A percentile compares a stretch with the other conserved stretches of the same genome.
phyloP scores from a whole-genome alignment of 2,329 filamentous ascomycete species.

The Fusarium sp. region DNA sequence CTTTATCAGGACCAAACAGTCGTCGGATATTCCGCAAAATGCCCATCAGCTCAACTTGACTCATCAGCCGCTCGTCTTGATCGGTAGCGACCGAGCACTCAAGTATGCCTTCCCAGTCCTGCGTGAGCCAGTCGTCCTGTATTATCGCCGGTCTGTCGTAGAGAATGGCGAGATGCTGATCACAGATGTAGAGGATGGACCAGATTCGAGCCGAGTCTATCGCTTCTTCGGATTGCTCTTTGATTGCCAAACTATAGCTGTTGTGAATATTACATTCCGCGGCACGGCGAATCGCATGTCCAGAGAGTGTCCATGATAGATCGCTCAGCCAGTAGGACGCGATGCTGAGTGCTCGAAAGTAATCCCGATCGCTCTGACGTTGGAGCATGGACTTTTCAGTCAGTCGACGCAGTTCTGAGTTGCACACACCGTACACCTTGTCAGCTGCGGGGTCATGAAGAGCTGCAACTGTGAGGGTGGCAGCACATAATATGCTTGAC shows the following conservation, averaged over 20 bases:
- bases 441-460: constrained; percentile 64
- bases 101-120: constrained; percentile 65
- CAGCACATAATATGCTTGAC: constrained; percentile 63
- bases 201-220: constrained; percentile 66
- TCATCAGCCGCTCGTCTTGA: constrained; percentile 64
- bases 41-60: constrained; percentile 65
- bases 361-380: constrained; percentile 53
- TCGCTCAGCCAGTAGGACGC: constrained; percentile 69
- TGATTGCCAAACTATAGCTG: constrained; percentile 52
- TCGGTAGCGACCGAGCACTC: constrained; percentile 59
- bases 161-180: constrained; percentile 68
- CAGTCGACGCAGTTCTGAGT: constrained; percentile 62
- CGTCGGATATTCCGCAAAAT: constrained; percentile 65
- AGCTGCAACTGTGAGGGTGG: constrained; percentile 65
- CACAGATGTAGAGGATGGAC: constrained; percentile 70
- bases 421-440: constrained; percentile 56
- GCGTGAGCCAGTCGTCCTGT: constrained; percentile 64
- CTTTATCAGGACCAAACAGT: constrained; percentile 64
- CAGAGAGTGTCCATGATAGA: constrained; percentile 68
- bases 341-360: constrained; percentile 67
- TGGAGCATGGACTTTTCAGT: constrained; percentile 57
- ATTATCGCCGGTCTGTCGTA: constrained; percentile 68
- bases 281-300: constrained; percentile 60
- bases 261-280: constrained; percentile 58
- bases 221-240: constrained; percentile 53